These are phyloP conservation scores for Ceratobasidium sp. DNA, from an alignment of 1,284 basidiomycete species.

Conservation along the genomic window DNA sequence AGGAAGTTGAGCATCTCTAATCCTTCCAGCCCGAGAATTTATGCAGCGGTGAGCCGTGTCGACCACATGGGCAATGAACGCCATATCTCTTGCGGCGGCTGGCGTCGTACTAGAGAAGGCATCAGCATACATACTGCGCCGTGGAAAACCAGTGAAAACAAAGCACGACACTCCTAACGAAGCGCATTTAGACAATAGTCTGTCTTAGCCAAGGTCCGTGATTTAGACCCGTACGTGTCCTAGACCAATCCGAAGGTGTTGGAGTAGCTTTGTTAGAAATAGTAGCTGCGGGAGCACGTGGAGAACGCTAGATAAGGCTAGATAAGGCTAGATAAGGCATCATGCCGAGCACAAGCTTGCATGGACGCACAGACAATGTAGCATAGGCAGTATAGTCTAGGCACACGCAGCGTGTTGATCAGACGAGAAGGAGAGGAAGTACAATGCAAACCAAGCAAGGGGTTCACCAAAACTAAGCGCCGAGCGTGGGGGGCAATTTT, in stretches of 20 bases:
- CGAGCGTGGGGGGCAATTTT: too few species aligned
- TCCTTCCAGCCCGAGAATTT: neutral
- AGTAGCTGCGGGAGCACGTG: too few species aligned
- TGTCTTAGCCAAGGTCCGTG: neutral
- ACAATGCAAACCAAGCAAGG: neutral
- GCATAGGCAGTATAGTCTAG: neutral
- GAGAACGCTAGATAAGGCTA: conserved; percentile 7
- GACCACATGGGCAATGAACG: neutral
- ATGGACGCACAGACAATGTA: too few species aligned
- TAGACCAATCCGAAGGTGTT: too few species aligned
- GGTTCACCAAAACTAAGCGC: too few species aligned
- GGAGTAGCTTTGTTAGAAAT: too few species aligned
- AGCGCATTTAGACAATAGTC: neutral
- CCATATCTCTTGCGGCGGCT: too few species aligned
- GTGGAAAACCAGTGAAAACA: neutral
- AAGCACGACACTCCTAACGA: neutral
- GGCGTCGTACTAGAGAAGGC: conserved; percentile 1
- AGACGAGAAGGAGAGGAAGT: neutral
- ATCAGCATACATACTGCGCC: neutral
- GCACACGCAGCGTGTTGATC: neutral
- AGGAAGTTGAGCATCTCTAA: neutral
- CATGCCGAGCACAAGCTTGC: too few species aligned
- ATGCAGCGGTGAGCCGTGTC: neutral
- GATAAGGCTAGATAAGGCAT: neutral
- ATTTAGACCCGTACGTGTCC: too few species aligned